A percentile compares a stretch with the other conserved stretches of the same genome.
Conservation (phyloP, 1,284 basidiomycete species). For the Phellopilus nigrolimitatus region DNA sequence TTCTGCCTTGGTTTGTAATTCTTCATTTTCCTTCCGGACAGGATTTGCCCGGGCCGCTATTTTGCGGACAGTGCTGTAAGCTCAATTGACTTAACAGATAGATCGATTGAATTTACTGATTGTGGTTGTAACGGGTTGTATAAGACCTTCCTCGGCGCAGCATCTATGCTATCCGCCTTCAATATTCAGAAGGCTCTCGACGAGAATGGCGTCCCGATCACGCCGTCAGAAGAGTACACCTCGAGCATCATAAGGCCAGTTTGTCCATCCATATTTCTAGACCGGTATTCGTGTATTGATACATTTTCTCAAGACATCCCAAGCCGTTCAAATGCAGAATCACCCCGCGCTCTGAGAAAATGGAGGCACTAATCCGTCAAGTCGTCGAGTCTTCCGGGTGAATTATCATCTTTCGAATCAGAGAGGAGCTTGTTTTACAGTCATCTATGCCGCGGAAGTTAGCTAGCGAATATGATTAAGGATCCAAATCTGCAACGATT, state of each 20-base stretch:
- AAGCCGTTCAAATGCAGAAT: conserved; percentile 21
- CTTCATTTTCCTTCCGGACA: conserved; percentile 6
- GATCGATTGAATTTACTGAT: neutral
- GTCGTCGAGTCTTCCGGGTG: neutral
- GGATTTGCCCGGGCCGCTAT: conserved; percentile 22
- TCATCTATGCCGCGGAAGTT: too few relatives aligned
- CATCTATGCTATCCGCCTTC: conserved; percentile 21
- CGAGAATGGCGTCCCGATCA: conserved; percentile 13
- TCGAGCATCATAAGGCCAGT: conserved; percentile 12
- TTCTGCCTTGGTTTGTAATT: conserved; percentile 1
- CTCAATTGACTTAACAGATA: neutral
- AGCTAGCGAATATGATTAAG: too few relatives aligned
- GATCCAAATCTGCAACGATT: too few relatives aligned
- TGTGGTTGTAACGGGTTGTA: neutral
- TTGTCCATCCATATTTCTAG: neutral
- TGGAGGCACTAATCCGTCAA: neutral
- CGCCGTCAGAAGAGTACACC: conserved; percentile 1
- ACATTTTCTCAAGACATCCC: conserved; percentile 15
- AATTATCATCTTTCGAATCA: too few relatives aligned
- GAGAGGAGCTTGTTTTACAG: too few relatives aligned
- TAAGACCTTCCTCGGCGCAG: conserved; percentile 20
- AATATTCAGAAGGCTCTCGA: conserved; percentile 19
- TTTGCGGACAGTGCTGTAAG: conserved; percentile 18
- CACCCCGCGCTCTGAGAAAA: conserved; percentile 15
- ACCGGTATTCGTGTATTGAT: neutral